Evolutionary conservation across 2,329 filamentous ascomycete genomes (phyloP), one percentile per base, ranked within the genome.

Genomic region (Cyclaneusma minus): DNA sequence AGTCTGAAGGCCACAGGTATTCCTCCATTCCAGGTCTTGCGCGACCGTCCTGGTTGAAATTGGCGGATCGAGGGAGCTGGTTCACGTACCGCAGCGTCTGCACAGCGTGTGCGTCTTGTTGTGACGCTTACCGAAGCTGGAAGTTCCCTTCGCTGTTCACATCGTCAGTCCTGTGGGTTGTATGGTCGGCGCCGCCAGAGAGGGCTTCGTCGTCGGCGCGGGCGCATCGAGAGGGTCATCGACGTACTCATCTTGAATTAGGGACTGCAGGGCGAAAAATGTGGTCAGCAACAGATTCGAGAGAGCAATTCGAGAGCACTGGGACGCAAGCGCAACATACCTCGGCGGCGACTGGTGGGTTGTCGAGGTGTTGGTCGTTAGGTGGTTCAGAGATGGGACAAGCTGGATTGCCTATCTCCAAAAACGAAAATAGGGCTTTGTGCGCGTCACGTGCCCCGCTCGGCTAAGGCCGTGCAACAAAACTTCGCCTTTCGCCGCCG

Each of bases 71-170:
- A n/a, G n/a, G n/a, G n/a, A n/a, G n/a, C n/a, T n/a, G n/a, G n/a
- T n/a, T n/a, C n/a, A n/a, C n/a, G n/a, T n/a, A 48, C 45, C 45
- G 41, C 45, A 48, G 28, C 45, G 43, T 42, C 45, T 40, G 42
- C 45, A 48, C 40, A 48, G 30, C 24, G 44, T 47, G 41, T 48
- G 45, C 34, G 43, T 40, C 40, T 48, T 48, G 38, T 48, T 48
- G 34, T 48, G 44, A 29, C 45, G 37, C 32, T 44, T 44, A 27
- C 45, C 45, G 33, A 48, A 48, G 17, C 31, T 37, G 29, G 35
- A 34, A 22, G 45, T 48, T 29, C 45, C 45, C 38, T 48, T 48
- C 24, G 45, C 44, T 47, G 29, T 36, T 25, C 29, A 23, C n/a
- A 17, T 30, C 32, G 29, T 41, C 25, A 44, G 41, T 37, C 7